Evolutionary conservation across 129 eudicot genomes (phyloP), one percentile per base, ranked within the genome.

Genomic region (Flaveria robusta): DNA sequence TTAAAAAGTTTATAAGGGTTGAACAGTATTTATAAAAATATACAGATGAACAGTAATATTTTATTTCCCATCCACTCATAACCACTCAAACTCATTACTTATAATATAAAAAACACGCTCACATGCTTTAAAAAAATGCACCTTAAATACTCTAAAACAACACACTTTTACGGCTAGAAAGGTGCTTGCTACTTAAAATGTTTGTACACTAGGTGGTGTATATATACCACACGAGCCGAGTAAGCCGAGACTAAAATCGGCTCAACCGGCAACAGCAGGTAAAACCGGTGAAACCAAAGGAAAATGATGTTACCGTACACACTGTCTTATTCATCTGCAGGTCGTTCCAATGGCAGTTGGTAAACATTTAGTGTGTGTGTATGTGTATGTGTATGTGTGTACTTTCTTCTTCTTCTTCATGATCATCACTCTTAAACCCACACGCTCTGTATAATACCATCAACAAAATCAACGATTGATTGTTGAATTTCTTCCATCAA

Each of bases 331-430:
- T 79, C 73, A 71, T 72, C 50, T 71, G 78, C 67, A 79, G 73
- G 83, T 79, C 67, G 47, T 79, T 63, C 74, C 68, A 23, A 79
- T 79, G 72, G 83, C 83, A 79, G 78, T 79, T 79, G 74, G 83
- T 63, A 63, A 34, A 52, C 83, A 79, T 79, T 79, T 63, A 72
- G 56, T 72, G 72, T 79, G 52, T 77, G 72, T 60, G 2, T 37
- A 37, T 37, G 43, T 71, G 78, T 79, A 50, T 78, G 66, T 63
- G 4, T 8, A 10, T 63, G 15, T 47, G 63, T 27, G 15, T 26
- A 27, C 71, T 63, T 19, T 47, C 72, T 64, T 37, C 37, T 71
- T 71, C 59, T 20, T 26, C 18, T 29, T 39, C 26, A 16, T 66
- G 50, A 34, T 66, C 49, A 16, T 66, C 70, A 37, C 83, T 71